phyloP scores from a whole-genome alignment of 805 yeast species.

The Ogataea siamensis region DNA sequence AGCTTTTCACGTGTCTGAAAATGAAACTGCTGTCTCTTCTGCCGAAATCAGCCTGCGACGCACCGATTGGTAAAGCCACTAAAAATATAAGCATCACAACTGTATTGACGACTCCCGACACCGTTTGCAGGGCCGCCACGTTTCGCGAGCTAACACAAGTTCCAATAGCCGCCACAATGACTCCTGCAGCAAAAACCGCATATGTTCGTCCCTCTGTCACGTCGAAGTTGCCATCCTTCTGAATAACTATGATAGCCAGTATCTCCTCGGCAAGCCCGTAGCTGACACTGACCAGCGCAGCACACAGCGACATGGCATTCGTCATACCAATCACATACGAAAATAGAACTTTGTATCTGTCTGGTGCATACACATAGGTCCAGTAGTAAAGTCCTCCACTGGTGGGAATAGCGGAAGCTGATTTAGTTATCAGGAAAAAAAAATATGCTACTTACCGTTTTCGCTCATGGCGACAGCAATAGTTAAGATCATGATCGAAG shows the following conservation, averaged over 20 bases:
- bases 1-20: conserved; percentile 50
- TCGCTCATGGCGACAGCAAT: conserved; percentile 67
- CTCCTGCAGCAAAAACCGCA: conserved; percentile 64
- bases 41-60: conserved; percentile 2
- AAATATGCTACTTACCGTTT: conserved; percentile 8
- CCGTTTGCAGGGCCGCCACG: conserved; percentile 56
- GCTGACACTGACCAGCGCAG: conserved; percentile 64
- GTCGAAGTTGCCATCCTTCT: conserved; percentile 51
- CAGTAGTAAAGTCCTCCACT: conserved; percentile 73
- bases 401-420: conserved; percentile 67
- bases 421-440: conserved; percentile 2
- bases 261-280: conserved; percentile 65
- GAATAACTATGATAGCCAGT: conserved; percentile 52
- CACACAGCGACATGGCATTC: conserved; percentile 62
- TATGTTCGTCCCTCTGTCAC: conserved; percentile 53
- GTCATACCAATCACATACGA: conserved; percentile 66
- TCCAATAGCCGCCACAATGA: conserved; percentile 47
- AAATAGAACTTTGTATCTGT: conserved; percentile 45
- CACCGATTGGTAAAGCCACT: conserved; percentile 65
- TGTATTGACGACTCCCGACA: conserved; percentile 54
- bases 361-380: conserved; percentile 67
- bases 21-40: conserved; percentile 44
- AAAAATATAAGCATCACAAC: conserved; percentile 50
- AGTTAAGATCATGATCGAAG: conserved; percentile 51
- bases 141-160: conserved; percentile 58